These are phyloP conservation scores for Epichloe hybrida DNA, from an alignment of 2,329 filamentous ascomycete genomes.

Conservation along the genomic window DNA sequence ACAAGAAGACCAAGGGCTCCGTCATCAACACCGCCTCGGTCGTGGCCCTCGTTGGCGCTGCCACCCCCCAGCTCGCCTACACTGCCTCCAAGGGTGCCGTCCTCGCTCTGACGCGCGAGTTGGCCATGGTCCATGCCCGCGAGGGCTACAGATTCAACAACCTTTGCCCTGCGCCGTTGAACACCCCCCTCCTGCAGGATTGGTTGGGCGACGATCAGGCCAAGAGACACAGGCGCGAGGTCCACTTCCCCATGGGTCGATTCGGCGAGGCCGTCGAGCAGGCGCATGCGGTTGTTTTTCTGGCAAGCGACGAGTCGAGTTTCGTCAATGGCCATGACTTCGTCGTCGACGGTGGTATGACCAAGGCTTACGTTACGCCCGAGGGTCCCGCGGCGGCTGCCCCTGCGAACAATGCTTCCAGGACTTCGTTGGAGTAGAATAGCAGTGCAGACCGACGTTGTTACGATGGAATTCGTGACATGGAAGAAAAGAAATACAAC, in stretches of 20 bases:
- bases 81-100: slow-evolving; percentile 91
- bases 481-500: too few species aligned
- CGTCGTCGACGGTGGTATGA: slow-evolving; percentile 92
- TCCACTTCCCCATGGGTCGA: slow-evolving; percentile 78
- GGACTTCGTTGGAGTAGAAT: slow-evolving; percentile 27
- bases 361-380: slow-evolving; percentile 70
- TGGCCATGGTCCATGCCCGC: slow-evolving; percentile 82
- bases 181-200: slow-evolving; percentile 83
- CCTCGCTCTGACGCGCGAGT: slow-evolving; percentile 74
- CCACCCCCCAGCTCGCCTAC: slow-evolving; percentile 82
- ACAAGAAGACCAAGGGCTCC: slow-evolving; percentile 66
- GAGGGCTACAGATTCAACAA: slow-evolving; percentile 85
- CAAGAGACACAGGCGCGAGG: slow-evolving; percentile 70
- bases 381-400: slow-evolving; percentile 42
- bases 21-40: slow-evolving; percentile 90
- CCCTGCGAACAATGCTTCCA: slow-evolving; percentile 47
- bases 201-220: slow-evolving; percentile 79
- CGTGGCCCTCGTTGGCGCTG: slow-evolving; percentile 74
- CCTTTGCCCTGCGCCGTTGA: slow-evolving; percentile 79
- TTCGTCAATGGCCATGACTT: slow-evolving; percentile 89
- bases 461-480: too few species aligned
- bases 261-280: slow-evolving; percentile 94
- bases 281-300: slow-evolving; percentile 75
- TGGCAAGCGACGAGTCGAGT: slow-evolving; percentile 77
- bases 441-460: too few species aligned